These are phyloP conservation scores for Zangia roseola DNA, from an alignment of 768 basidiomycete genomes.

Conservation along the genomic window DNA sequence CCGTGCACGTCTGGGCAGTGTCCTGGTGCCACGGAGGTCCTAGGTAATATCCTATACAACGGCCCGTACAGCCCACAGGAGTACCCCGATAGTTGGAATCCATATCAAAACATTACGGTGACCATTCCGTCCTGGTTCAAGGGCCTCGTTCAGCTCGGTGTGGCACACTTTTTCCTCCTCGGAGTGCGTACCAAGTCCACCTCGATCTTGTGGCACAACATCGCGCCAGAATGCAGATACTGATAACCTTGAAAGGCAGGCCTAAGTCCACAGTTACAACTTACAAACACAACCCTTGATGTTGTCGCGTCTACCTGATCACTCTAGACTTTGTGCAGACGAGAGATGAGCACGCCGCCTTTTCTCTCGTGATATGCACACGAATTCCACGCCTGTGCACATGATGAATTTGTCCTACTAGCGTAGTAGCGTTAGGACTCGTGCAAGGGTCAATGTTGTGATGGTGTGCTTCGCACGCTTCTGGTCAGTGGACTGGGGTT, in stretches of 20 bases:
- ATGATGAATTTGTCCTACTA: too few species aligned
- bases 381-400: too few species aligned
- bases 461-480: too few species aligned
- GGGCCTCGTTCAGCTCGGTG: not conserved
- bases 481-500: too few species aligned
- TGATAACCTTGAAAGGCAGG: not conserved
- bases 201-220: too few species aligned
- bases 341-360: too few species aligned
- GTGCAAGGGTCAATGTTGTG: too few species aligned
- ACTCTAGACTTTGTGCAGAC: too few species aligned
- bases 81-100: not conserved
- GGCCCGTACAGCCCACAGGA: not conserved
- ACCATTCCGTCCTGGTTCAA: not conserved
- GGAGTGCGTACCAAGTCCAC: slow-evolving; percentile 6
- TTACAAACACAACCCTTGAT: not conserved
- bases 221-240: too few species aligned
- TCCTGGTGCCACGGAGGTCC: not conserved
- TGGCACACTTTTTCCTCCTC: slow-evolving; percentile 3
- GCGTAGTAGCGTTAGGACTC: too few species aligned
- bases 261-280: not conserved
- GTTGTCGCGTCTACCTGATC: not conserved
- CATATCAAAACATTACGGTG: slow-evolving; percentile 10
- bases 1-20: not conserved
- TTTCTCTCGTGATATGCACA: too few species aligned
- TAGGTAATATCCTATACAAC: slow-evolving; percentile 10